Evolutionary conservation across 2,329 filamentous ascomycete genomes (phyloP), one percentile per base, ranked within the genome.

Genomic region (Juglanconis sp.): DNA sequence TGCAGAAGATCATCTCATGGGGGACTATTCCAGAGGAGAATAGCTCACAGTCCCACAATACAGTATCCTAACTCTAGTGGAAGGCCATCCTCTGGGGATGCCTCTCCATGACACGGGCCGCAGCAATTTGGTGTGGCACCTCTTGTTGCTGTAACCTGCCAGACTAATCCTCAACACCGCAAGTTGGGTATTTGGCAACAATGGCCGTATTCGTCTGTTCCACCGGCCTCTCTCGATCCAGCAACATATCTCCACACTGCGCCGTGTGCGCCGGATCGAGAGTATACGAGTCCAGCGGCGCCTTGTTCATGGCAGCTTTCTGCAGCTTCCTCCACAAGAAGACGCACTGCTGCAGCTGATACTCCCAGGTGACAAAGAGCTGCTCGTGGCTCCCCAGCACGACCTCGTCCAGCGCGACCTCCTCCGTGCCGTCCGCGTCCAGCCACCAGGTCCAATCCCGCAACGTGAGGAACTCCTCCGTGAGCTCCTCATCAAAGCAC

Each of bases 401-500:
- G 11, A 55, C 38, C 31, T 47, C 44, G 9, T 55, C 53, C 31
- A 11, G 38, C 6, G 44, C 15, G 10, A 42, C 40, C 53, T 55
- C 53, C 38, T 35, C 53, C 30, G 13, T 17, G 15, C 53, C 53
- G n/a, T 55, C 42, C 24, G 31, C 38, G 34, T 55, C 53, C n/a
- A 32, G 24, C 38, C 44, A 55, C 38, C 44, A 55, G 13, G 40
- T 34, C 53, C 53, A 55, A 11, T 48, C 34, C 46, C 44, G n/a
- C 47, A 38, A 31, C 15, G 15, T n/a, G 36, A 51, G 32, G 24
- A 51, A 50, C 11, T 57, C 55, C 15, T 32, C 40, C 13, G 55
- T 51, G 1, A 57, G 31, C 24, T 51, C 47, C 13, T 48, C 55
- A 13, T 57, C 47, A 54, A 67, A 67, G 47, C 54, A 66, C 44